Base-by-base conservation (phyloP, 306 rosid species). In the Alnus glutinosa region DNA sequence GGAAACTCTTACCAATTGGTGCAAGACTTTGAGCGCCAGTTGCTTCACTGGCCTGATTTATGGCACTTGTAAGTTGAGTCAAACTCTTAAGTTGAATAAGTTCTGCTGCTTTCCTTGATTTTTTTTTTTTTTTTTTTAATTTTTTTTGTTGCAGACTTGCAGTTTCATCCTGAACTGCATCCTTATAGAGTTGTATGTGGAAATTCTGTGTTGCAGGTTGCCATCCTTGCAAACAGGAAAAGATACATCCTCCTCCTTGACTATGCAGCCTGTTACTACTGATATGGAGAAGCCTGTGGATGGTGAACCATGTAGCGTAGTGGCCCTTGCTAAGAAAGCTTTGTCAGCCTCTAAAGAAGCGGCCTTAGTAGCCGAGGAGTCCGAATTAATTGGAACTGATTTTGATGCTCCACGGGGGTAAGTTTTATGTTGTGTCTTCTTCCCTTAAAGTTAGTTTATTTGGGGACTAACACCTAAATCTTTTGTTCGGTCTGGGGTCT, bases 281-380 rank as follows among this genome's bases (percentile, higher is more conserved):
- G 87, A 70, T 73, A 32, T 77, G 9, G 78, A 75, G 73, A 70
- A 78, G 62, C 79, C 84, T 70, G 78, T 71, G 51, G 87, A 84
- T 55, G 84, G 54, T 19, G 86, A 85, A 51, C 85, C 73, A 5
- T 67, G 72, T 58, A 75, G 84, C 37, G 90, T 78, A 18, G 74
- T 92, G 81, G 64, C 86, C 42, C 91, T 92, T 63, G 97, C 98
- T 54, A 86, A 87, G 89, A 82, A 80, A 84, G 95, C 97, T 51
- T 79, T 95, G 89, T 81, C 85, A 59, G 95, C 94, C 75, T 92
- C 97, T 59, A 83, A 84, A 77, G 87, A 89, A 83, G 97, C 97
- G 52, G 90, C 87, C 52, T 88, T 78, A 15, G 76, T 83, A 73
- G 88, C 89, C 55, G 89, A 79, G 28, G 92, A 76, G 75, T 82